Base-by-base conservation (phyloP, 192 early-diverging fungal species). In the Coemansia guatemalensis region DNA sequence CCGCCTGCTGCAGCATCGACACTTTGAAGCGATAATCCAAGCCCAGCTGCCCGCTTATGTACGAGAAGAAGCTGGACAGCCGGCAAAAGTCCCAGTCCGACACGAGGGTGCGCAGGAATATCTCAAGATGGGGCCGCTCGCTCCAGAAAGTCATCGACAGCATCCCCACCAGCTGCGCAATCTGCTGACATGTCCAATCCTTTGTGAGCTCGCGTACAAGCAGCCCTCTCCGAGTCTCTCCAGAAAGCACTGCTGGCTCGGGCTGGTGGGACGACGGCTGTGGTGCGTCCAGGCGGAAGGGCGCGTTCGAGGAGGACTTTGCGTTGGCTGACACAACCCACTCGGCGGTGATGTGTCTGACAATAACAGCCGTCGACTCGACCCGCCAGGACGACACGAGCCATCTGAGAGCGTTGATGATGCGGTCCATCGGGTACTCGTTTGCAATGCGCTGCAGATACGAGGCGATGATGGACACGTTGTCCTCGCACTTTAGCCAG, bases 391-490 rank as follows among this genome's bases (percentile, higher is more conserved):
- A 85, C 23, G 85, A 85, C 53, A 91, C 84, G 2, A 91, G 83
- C 89, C 89, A 91, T 60, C 86, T 85, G 14, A 91, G 73, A 3
- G 89, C 88, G 70, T 91, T 89, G 64, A 88, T 86, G 47, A 89
- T 91, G 55, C 89, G 85, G 52, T 84, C 85, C 53, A 89, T 80
- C 30, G 85, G 82, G 59, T 89, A 91, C 69, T 91, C 88, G 61
- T 88, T 87, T 26, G 89, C 87, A 52, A 91, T 89, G 57, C 89
- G 85, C 64, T 88, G 87, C 25, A 91, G 69, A 56, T 89, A 89
- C 48, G 83, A 84, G 3, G 88, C 83, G 7, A 87, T 89, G 8
- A 87, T 86, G 21, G 85, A 81, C 11, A 91, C 87, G 67, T 91
- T 91, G 52, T 88, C 89, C 70, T 91, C 89, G 41, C 82, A 85